Evolutionary conservation across 1,139 yeast genomes (phyloP), one percentile per base, ranked within the genome.

Genomic region (Scheffersomyces stambukii): DNA sequence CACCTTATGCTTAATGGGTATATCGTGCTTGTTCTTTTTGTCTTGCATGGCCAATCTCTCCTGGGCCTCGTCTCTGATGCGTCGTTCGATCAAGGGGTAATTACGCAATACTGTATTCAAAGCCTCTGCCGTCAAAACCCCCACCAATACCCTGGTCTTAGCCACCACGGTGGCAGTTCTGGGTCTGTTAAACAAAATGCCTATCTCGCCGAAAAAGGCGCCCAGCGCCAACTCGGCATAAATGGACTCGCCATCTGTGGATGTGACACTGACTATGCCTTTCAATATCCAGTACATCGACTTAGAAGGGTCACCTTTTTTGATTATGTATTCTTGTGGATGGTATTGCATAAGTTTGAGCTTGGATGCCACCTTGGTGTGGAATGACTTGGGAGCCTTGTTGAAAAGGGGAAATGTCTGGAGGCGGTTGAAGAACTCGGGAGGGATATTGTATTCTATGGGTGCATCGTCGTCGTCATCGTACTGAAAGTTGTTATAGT

Each of bases 141-240:
- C 88, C 5, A 80, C 59, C 30, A 81, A 55, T 1, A 82, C 84
- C 39, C 67, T 72, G 0, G 84, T 70, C 36, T 77, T 61, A 2
- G 91, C 82, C n/a, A 81, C 75, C 10, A 81, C 88, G 2, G 88
- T 79, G 0, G 91, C 91, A 1, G 89, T 81, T 40, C 91, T 59
- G 8, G 89, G 88, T 24, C 88, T 60, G 46, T 80, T 78, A 55
- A 77, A 81, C 20, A 82, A 56, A 26, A 81, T 79, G 5, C 91
- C 91, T 31, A 81, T 81, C 47, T 82, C 93, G 5, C 88, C 93
- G 50, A 82, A 82, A 43, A 78, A 81, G 21, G 77, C 68, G 1
- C 91, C 91, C 2, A 81, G 69, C 4, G 71, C 66, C 10, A 82
- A 56, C 45, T 78, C 85, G 3, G 89, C 88, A 47, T 77, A 80